These are phyloP conservation scores for Dothiorella sarmentorum DNA, from an alignment of 2,329 filamentous ascomycete genomes.

Conservation along the genomic window DNA sequence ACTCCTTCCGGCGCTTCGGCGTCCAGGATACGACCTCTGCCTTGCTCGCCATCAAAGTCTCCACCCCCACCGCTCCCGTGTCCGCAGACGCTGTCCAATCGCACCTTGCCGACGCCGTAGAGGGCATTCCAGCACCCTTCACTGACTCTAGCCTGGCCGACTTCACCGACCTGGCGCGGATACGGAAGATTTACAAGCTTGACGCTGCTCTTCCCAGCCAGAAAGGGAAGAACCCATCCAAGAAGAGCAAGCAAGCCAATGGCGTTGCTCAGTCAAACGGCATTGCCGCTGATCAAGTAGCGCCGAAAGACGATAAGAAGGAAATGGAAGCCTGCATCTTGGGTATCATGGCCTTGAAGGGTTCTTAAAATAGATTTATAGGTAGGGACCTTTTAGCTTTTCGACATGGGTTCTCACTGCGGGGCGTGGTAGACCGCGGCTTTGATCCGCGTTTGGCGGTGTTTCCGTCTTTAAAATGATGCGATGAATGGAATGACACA, in stretches of 20 bases:
- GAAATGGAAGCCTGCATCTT: slow-evolving; percentile 69
- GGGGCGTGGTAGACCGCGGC: not conserved
- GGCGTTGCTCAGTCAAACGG: slow-evolving; percentile 12
- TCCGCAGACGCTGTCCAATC: slow-evolving; percentile 47
- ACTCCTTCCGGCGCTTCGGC: slow-evolving; percentile 86
- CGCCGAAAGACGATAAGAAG: slow-evolving; percentile 42
- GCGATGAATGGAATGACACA: not conserved
- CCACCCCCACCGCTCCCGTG: slow-evolving; percentile 44
- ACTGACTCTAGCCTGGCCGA: slow-evolving; percentile 60
- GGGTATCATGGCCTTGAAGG: slow-evolving; percentile 74
- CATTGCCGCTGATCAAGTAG: slow-evolving; percentile 27
- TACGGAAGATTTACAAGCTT: slow-evolving; percentile 77
- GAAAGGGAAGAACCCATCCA: slow-evolving; percentile 32
- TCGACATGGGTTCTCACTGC: not conserved
- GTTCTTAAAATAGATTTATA: slow-evolving; percentile 39
- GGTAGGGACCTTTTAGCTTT: not conserved
- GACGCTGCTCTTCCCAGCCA: slow-evolving; percentile 50
- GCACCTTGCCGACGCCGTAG: slow-evolving; percentile 61
- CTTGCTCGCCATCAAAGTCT: slow-evolving; percentile 79
- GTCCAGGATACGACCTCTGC: slow-evolving; percentile 66
- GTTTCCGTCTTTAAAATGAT: not conserved
- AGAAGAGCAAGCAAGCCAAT: slow-evolving; percentile 26
- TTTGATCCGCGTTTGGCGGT: not conserved
- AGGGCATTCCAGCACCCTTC: slow-evolving; percentile 59
- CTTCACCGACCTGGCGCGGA: slow-evolving; percentile 28